Evolutionary conservation across 2,329 filamentous ascomycete genomes (phyloP), one percentile per base, ranked within the genome.

Genomic region (Ophiostoma tasmaniense): DNA sequence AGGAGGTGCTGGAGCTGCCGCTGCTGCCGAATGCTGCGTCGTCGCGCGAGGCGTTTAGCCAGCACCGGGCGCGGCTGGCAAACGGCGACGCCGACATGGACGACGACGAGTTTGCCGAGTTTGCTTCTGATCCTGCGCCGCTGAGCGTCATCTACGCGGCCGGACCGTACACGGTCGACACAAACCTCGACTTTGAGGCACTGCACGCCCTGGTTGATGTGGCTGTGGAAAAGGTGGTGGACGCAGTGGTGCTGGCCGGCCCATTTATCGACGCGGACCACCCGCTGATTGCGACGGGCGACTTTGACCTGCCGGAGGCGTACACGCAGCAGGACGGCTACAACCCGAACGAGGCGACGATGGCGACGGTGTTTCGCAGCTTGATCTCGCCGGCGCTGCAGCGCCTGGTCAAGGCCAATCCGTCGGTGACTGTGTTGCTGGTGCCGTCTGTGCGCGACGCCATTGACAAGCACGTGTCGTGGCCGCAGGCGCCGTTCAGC

Each of bases 191-290:
- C 73, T 99, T 93, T 76, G 91, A 96, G 75, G 90, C 94, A 8
- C 81, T 99, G 1, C 88, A 93, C 74, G 87, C 91, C 37, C 84
- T 99, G 20, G 94, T 94, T 76, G 85, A 85, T 73, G 89, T 89
- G 74, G 93, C 93, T 10, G 88, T 87, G 20, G 87, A 92, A 72
- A 86, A 84, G 28, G 89, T 87, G 72, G 90, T 89, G 13, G 95
- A 99, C 76, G 86, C 87, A 2, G 80, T 99, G 35, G 84, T 98
- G 61, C 83, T 99, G 10, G 82, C 86, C 3, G 95, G 95, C 0
- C 95, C 95, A 0, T 97, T 99, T 77, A 84, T 99, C 73, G 95
- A 98, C 76, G 83, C 90, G 45, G 93, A 97, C 74, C 95, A 99
- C 76, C 94, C 95, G 0, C 82, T 96, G 33, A 86, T 99, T 68